These are phyloP conservation scores for Fusarium paranaense DNA, from an alignment of 2,329 filamentous ascomycete species.

Conservation along the genomic window DNA sequence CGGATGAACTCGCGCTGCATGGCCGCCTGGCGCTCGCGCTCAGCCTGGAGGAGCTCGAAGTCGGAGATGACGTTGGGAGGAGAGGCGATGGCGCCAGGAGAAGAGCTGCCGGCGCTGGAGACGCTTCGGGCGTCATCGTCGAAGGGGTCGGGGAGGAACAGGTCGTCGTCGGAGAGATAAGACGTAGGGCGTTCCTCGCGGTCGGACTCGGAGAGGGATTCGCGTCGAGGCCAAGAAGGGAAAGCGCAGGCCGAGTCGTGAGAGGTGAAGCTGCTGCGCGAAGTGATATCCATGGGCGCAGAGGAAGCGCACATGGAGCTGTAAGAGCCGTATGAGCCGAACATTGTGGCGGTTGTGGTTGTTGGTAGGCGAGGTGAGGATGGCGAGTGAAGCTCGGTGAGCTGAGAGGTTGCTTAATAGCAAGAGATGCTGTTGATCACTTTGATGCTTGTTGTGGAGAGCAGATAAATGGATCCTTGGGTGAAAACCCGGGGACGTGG, in stretches of 20 bases:
- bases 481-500: constrained; percentile 41
- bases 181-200: constrained; percentile 61
- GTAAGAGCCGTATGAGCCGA: constrained; percentile 63
- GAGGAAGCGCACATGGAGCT: constrained; percentile 60
- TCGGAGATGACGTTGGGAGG: constrained; percentile 56
- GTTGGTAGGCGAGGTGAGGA: constrained; percentile 33
- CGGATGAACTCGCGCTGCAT: constrained; percentile 65
- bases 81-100: constrained; percentile 47
- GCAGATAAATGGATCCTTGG: constrained; percentile 30
- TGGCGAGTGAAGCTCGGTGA: constrained; percentile 35
- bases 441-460: constrained; percentile 34
- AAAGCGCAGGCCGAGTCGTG: constrained; percentile 64
- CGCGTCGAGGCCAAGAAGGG: constrained; percentile 69
- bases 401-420: constrained; percentile 31
- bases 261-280: constrained; percentile 52
- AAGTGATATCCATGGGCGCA: constrained; percentile 60
- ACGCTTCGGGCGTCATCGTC: constrained; percentile 64
- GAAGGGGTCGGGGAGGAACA: constrained; percentile 64
- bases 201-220: constrained; percentile 60
- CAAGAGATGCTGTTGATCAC: constrained; percentile 31
- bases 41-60: constrained; percentile 61
- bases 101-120: constrained; percentile 58
- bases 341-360: constrained; percentile 55
- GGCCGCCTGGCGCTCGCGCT: constrained; percentile 60
- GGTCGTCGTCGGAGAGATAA: constrained; percentile 73